Percentiles rank a stretch among this genome's conserved stretches.
Evolutionary conservation across 345 rosid genomes (phyloP).

Genomic region (Gossypioides kirkii): DNA sequence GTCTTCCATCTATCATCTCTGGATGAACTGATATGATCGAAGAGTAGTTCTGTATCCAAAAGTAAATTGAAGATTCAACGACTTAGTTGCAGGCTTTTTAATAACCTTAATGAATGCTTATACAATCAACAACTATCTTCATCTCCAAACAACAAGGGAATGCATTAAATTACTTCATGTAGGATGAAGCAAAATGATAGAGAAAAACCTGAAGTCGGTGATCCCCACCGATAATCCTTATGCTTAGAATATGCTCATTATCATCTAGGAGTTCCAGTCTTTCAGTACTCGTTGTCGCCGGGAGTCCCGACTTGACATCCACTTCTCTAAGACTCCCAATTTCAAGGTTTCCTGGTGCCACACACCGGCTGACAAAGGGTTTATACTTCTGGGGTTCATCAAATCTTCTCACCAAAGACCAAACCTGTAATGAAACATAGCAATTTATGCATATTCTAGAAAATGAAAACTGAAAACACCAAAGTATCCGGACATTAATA

Average conservation of each 20-base stretch:
- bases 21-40: conserved; percentile 88
- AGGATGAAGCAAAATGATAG: neutral
- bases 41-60: conserved; percentile 74
- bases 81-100: neutral
- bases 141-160: neutral
- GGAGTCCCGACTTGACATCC: conserved; percentile 72
- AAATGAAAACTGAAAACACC: neutral
- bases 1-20: conserved; percentile 74
- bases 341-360: conserved; percentile 58
- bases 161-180: neutral
- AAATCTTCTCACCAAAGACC: conserved; percentile 78
- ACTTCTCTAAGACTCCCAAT: conserved; percentile 81
- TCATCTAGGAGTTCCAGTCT: conserved; percentile 72
- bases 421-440: conserved; percentile 38
- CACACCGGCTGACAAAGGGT: conserved; percentile 70
- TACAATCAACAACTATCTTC: neutral
- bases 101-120: neutral
- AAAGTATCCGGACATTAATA: neutral
- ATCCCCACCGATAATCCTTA: conserved; percentile 79
- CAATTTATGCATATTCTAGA: neutral
- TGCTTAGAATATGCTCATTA: conserved; percentile 62
- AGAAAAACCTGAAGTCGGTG: conserved; percentile 60
- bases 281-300: conserved; percentile 81
- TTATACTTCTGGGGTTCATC: conserved; percentile 82
- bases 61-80: neutral